Base-by-base conservation (phyloP, 148 eudicot genomes). In the Chenopodium album region DNA sequence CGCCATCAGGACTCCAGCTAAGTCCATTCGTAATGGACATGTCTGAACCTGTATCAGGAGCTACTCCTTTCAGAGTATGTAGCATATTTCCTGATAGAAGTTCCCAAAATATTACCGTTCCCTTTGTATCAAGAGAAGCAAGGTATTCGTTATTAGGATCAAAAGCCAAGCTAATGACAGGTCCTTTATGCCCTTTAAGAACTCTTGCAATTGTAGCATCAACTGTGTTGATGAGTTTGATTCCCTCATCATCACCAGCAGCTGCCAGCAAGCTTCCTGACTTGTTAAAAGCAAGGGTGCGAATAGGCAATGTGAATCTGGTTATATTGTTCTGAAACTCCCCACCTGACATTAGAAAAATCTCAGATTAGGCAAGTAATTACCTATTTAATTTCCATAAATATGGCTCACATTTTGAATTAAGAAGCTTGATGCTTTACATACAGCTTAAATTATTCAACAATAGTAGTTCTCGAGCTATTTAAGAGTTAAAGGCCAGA, bases 1-100 rank as follows among this genome's bases (percentile, higher is more conserved):
- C 97, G 64, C 98, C 99, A 87, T 97, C 98, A 54, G 99, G 99
- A 86, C 98, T 92, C 99, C 99, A 97, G 83, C 90, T 83, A 79
- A 97, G 85, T 72, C 84, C 85, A 86, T 90, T 92, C 78, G 84
- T 71, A 63, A 86, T 66, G 2, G 94, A 88, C 86, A 76, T 79
- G 87, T 92, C 94, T 46, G 91, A 87, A 56, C 90, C 83, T 68
- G 91, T 90, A 80, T 87, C 87, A 79, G 98, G 97, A 78, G 98
- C 94, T 47, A 91, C 86, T 75, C 88, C 89, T 84, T 90, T 92
- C 52, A 94, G 97, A 41, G 84, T 90, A 85, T 92, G 91, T 63
- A 92, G 37, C 73, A 82, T 81, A 75, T 22, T 87, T 68, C 99
- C 99, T 80, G 98, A 89, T 73, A 89, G 89, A 73, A 97, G 93